Conservation (phyloP, 768 basidiomycete species). For the Auricularia heimuer region DNA sequence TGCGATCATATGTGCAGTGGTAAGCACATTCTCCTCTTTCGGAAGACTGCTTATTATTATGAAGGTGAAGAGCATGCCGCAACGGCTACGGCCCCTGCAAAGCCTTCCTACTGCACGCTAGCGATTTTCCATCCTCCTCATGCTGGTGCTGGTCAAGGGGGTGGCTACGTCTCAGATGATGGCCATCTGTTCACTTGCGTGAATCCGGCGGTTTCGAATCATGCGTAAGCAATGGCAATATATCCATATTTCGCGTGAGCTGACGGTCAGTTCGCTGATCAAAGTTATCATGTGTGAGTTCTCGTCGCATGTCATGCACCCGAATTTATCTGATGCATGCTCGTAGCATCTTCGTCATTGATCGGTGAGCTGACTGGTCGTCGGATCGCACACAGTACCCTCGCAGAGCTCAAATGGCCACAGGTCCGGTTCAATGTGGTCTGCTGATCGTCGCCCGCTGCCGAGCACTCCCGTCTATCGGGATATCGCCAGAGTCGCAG, state of each 20-base stretch:
- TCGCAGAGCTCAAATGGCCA: too few relatives aligned
- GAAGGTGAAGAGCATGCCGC: conserved; percentile 43
- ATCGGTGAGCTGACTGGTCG: conserved; percentile 26
- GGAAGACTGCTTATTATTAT: background rate
- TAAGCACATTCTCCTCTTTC: background rate
- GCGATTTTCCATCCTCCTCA: conserved; percentile 41
- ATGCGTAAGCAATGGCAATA: conserved; percentile 24
- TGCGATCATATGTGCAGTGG: conserved; percentile 30
- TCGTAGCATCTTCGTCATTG: conserved; percentile 44
- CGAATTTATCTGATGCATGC: background rate
- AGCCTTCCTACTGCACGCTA: conserved; percentile 45
- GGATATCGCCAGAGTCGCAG: background rate
- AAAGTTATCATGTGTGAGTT: conserved; percentile 42
- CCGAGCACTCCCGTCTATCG: conserved; percentile 30
- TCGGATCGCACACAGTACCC: too few relatives aligned
- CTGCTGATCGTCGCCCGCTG: conserved; percentile 34
- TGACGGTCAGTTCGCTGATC: background rate
- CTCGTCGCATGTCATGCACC: background rate
- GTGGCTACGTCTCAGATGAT: conserved; percentile 44
- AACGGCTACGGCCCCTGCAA: conserved; percentile 26
- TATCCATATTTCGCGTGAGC: background rate
- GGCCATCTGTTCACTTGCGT: conserved; percentile 46
- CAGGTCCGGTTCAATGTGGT: conserved; percentile 45
- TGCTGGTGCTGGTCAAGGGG: conserved; percentile 17
- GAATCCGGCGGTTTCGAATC: conserved; percentile 42